Evolutionary conservation across 768 basidiomycete species (phyloP), one percentile per base, ranked within the genome.

Genomic region (Crucibulum laeve): DNA sequence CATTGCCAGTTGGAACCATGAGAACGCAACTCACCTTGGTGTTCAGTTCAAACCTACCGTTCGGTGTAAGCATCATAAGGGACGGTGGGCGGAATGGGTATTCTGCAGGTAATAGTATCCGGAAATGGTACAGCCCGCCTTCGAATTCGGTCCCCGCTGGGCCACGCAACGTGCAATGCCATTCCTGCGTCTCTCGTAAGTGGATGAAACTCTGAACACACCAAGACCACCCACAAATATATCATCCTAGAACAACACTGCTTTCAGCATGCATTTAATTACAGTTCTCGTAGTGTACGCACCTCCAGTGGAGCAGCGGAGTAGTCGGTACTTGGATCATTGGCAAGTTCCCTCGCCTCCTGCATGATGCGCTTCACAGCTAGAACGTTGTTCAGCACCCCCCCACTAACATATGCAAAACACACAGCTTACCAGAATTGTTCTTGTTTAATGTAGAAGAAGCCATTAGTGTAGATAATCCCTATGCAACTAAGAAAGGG

Each of bases 311-410:
- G 56, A 70, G 92, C 83, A 14, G 93, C 95, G 43, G 80, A 69
- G 58, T 95, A 97, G 58, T 95, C 93, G 1, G 86, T 83, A 40
- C 79, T 83, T 45, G 87, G 82, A 62, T 95, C 93, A 42, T 77
- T 81, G 1, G 84, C 81, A 11, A 97, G 78, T 57, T 98, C 94
- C 47, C 80, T 73, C 3, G 93, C 93, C 64, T 98, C 95, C 61
- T 92, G 91, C 84, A 98, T 87, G 53, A 98, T 96, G 25, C 95
- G 83, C 69, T 97, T 97, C 41, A 96, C 90, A 43, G 92, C 93
- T 88, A 38, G 10, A 19, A 42, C 15, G 36, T n/a, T 36, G 32
- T 28, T 14, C 23, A 48, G 38, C n/a, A 39, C 25, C 32, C 26
- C 7, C 6, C 13, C 24, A 21, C 19, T 18, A 37, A 15, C 25